Evolutionary conservation across 345 rosid species (phyloP), one percentile per base, ranked within the genome.

Genomic region (Bruguiera sexangula): DNA sequence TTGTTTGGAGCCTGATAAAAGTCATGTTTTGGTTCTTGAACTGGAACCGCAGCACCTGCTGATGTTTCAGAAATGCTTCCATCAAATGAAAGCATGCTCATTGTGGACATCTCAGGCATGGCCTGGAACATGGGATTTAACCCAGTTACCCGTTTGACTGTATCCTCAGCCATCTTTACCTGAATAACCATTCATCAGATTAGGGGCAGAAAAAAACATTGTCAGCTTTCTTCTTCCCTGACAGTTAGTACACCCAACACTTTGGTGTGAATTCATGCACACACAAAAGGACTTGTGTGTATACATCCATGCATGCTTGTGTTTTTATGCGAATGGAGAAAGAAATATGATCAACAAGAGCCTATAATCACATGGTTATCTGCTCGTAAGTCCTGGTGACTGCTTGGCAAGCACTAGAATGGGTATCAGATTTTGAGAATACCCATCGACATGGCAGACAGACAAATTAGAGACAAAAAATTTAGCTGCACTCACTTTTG

Each of bases 21-120:
- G 60, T 78, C 75, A 69, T 75, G 77, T 37, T 76, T 77, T 18
- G 72, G 76, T 29, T 87, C 89, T 66, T 63, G 87, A 61, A 76
- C 83, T 7, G 92, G 86, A 72, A 82, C 85, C 6, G 88, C 81
- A 65, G 85, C 85, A 37, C 83, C 89, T 3, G 84, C 70, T 43
- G 87, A 84, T 52, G 85, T 68, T 43, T 86, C 90, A 18, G 93
- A 81, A 54, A 80, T 79, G 65, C 85, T 81, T 62, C 79, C 80
- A 34, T 78, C 75, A 52, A 81, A 86, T 11, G 89, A 79, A 46
- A 84, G 69, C 68, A 69, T 59, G 60, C 86, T 76, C 43, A 70
- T 54, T 1, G 84, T 65, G 50, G 92, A 84, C 58, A 82, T 69
- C 21, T 80, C 88, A 46, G 91, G 84, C 61, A 75, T 64, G 20